Base-by-base conservation (phyloP, 164 flowering plant genomes). In the Tinospora cordifolia region DNA sequence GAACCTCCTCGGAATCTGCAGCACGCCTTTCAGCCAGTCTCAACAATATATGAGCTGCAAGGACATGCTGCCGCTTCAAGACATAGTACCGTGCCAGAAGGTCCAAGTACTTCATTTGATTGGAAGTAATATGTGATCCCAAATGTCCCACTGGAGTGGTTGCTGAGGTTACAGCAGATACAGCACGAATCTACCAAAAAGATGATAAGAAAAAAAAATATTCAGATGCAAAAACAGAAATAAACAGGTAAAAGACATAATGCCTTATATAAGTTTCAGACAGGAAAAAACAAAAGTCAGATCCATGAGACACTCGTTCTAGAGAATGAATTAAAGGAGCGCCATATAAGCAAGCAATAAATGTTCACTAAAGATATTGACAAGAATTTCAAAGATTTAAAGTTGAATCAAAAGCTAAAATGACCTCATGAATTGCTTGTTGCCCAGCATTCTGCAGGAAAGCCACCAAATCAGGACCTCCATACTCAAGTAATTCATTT, bases 391-490 rank as follows among this genome's bases (percentile, higher is more conserved):
- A 59, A 41, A 40, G 49, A 3, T 59, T 36, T n/a, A 10, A 66
- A 66, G 58, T 13, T 66, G 62, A 69, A 44, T 38, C 30, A 60
- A 70, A 60, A 64, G 22, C 6, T 30, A 67, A 70, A 70, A 27
- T 70, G 46, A 90, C 97, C 96, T 90, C 88, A 65, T 83, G 84
- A 27, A 65, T 65, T 27, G 88, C 76, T 62, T 85, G 88, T 65
- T 88, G 81, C 63, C 87, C 92, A 78, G 98, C 90, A 80, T 62
- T 84, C 85, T 89, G 96, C 63, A 92, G 83, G 77, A 92, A 95
- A 58, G 96, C 94, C 40, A 95, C 96, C 86, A 95, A 81, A 83
- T 95, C 98, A 24, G 97, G 87, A 58, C 99, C 99, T 72, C 96
- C 99, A 82, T 83, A 92, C 77, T 95, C 99, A 82, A 92, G 75